phyloP scores from a whole-genome alignment of 2,329 filamentous ascomycete genomes.

The Botrytis cinerea region DNA sequence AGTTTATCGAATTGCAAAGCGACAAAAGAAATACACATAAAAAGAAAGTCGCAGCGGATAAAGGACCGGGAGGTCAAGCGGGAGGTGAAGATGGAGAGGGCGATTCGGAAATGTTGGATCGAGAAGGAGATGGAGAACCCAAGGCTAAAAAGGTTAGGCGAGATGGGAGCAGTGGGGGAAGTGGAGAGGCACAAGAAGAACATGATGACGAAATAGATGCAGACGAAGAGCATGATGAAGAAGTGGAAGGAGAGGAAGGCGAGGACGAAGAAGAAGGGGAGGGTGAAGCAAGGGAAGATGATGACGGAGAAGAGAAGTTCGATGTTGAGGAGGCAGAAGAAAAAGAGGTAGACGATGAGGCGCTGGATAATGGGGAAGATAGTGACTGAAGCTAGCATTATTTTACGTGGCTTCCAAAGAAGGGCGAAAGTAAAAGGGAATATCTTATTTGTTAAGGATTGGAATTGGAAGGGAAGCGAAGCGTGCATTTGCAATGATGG shows the following conservation, averaged over 20 bases:
- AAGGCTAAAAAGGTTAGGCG: slow-evolving; percentile 24
- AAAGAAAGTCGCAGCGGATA: slow-evolving; percentile 67
- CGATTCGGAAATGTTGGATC: slow-evolving; percentile 44
- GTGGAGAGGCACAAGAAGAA: slow-evolving; percentile 32
- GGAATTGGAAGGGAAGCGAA: background rate
- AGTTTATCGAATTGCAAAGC: slow-evolving; percentile 72
- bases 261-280: slow-evolving; percentile 50
- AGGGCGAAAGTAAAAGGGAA: background rate
- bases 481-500: slow-evolving; percentile 18
- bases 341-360: slow-evolving; percentile 54
- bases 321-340: slow-evolving; percentile 56
- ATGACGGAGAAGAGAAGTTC: slow-evolving; percentile 56
- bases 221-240: slow-evolving; percentile 47
- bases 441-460: background rate
- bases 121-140: slow-evolving; percentile 28
- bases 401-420: background rate
- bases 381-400: slow-evolving; percentile 34
- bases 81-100: slow-evolving; percentile 45
- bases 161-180: slow-evolving; percentile 49
- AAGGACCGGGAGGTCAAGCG: slow-evolving; percentile 42
- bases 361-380: slow-evolving; percentile 60
- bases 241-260: slow-evolving; percentile 43
- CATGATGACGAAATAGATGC: slow-evolving; percentile 48
- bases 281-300: slow-evolving; percentile 55
- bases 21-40: slow-evolving; percentile 75